Evolutionary conservation across 257 asterid genomes (phyloP).

Genomic region (Craterostigma plantagineum): DNA sequence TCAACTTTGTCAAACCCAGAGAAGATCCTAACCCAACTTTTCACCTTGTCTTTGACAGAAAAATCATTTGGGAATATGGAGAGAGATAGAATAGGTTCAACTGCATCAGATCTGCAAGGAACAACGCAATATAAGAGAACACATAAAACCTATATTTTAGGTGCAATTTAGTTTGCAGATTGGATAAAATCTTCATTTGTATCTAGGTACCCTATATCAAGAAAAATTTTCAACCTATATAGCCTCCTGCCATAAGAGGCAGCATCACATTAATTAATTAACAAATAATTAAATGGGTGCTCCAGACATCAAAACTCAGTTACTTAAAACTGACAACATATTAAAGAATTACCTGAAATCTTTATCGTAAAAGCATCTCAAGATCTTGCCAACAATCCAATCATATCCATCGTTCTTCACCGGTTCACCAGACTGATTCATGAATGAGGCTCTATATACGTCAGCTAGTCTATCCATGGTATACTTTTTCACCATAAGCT

Average conservation of each 20-base stretch:
- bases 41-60: constrained; percentile 58
- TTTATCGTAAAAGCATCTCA: constrained; percentile 93
- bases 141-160: neutral
- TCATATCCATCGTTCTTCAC: constrained; percentile 36
- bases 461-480: constrained; percentile 93
- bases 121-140: constrained; percentile 2
- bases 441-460: constrained; percentile 55
- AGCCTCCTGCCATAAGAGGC: no score
- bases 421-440: constrained; percentile 22
- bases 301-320: no score
- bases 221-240: no score
- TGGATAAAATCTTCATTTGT: neutral
- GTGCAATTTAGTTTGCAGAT: no score
- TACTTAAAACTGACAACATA: constrained; percentile 6
- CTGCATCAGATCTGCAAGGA: constrained; percentile 68
- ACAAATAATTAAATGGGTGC: no score
- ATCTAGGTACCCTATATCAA: constrained; percentile 5
- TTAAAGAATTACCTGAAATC: constrained; percentile 67
- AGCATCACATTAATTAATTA: no score
- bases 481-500: constrained; percentile 72
- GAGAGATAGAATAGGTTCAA: constrained; percentile 63
- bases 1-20: constrained; percentile 84
- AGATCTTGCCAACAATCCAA: constrained; percentile 82
- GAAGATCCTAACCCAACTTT: constrained; percentile 57
- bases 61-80: constrained; percentile 67